phyloP scores from a whole-genome alignment of 192 early-diverging fungal genomes.

The Podila minutissima region DNA sequence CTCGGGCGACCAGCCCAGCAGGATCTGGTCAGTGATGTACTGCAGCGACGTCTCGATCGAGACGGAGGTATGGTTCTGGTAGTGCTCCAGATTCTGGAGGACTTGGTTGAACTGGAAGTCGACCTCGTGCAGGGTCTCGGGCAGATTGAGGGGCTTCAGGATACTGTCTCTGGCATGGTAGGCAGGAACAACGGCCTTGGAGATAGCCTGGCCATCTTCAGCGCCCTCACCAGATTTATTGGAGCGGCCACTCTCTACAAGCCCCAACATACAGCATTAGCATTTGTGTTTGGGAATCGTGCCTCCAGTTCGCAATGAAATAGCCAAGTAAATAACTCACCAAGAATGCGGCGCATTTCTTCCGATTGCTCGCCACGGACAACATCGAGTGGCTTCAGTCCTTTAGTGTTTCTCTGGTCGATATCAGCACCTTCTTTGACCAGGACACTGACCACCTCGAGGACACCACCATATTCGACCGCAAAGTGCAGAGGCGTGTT shows the following conservation, averaged over 20 bases:
- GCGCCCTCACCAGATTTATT: not conserved
- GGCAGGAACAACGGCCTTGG: constrained; percentile 16
- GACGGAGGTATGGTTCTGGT: constrained; percentile 58
- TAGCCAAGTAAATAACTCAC: constrained; percentile 10
- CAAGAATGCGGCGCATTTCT: constrained; percentile 40
- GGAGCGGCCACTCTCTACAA: constrained; percentile 22
- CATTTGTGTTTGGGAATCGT: not conserved
- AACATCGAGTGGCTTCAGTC: constrained; percentile 56
- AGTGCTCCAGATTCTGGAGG: constrained; percentile 55
- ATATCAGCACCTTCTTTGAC: constrained; percentile 59
- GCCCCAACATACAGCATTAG: not conserved
- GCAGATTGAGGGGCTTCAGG: constrained; percentile 44
- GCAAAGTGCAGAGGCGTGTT: constrained; percentile 66
- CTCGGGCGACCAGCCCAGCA: constrained; percentile 37
- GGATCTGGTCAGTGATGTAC: constrained; percentile 57
- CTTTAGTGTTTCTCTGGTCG: constrained; percentile 54
- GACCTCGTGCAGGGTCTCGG: constrained; percentile 53
- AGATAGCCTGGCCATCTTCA: not conserved
- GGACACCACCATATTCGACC: constrained; percentile 58
- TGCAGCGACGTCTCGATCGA: constrained; percentile 56
- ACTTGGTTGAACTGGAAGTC: constrained; percentile 61
- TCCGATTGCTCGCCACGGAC: constrained; percentile 55
- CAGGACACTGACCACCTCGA: constrained; percentile 57
- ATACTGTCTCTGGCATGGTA: constrained; percentile 43
- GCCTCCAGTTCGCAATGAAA: too few relatives aligned